phyloP scores from a whole-genome alignment of 495 filamentous ascomycete genomes.

The Chlorociboria aeruginascens region DNA sequence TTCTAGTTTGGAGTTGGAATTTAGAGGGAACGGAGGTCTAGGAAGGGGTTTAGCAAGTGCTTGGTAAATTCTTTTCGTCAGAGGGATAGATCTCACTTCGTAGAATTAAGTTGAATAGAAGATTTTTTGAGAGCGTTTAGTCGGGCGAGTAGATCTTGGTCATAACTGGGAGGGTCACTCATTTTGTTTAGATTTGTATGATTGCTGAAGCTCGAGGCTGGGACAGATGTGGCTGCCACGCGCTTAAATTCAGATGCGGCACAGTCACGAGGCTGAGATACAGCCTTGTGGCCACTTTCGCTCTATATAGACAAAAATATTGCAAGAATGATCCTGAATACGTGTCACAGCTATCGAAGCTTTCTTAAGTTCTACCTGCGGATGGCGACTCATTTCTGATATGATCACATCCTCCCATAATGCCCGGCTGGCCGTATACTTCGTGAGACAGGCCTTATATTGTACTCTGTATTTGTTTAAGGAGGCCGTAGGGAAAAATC shows the following conservation, averaged over 20 bases:
- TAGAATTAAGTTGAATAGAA: conserved; percentile 14
- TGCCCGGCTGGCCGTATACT: no score
- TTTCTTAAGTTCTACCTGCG: no score
- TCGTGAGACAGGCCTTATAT: no score
- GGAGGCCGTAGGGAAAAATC: not conserved
- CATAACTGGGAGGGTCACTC: conserved; percentile 18
- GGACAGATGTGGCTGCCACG: no score
- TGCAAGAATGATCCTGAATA: no score
- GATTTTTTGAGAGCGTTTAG: conserved; percentile 29
- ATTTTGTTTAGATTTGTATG: conserved; percentile 8
- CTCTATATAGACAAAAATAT: no score
- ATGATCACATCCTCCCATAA: no score
- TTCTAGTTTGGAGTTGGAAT: conserved; percentile 3
- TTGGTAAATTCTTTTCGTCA: not conserved
- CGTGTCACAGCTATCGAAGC: no score
- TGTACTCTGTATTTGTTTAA: no score
- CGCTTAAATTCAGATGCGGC: no score
- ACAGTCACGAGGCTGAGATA: conserved; percentile 2
- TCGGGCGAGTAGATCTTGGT: conserved; percentile 23
- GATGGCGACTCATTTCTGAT: no score
- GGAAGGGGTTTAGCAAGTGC: not conserved
- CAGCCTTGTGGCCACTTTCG: not conserved
- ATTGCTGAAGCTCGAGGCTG: not conserved
- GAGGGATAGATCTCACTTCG: conserved; percentile 7
- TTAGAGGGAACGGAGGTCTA: conserved; percentile 2